Evolutionary conservation across 225 moss, liverwort and hornwort genomes (phyloP), one percentile per base, ranked within the genome.

Genomic region (Sphagnum tenellum): DNA sequence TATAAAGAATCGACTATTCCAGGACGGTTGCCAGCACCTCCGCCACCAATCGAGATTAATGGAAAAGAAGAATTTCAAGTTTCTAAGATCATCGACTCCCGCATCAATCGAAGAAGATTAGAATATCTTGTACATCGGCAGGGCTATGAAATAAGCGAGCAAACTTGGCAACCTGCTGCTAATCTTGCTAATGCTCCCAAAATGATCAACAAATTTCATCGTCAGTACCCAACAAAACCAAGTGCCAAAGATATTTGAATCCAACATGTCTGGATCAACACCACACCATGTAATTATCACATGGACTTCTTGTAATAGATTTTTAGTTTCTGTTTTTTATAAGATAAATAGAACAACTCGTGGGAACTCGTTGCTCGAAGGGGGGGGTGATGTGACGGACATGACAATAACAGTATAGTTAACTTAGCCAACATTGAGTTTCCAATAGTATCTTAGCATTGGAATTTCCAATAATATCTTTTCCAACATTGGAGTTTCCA

Each of bases 181-280:
- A 67, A 67, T 67, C 13, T 67, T 3, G 47, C 9, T 8, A 67
- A 67, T n/a, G 66, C 66, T 6, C 66, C 56, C 7, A 9, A 67
- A 55, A 67, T 56, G 55, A 47, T 67, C 51, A 10, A 67, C 7
- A 47, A 67, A 48, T 67, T 67, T 61, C 45, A 7, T 56, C 47
- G 7, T 29, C 29, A 29, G 29, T 29, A 29, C 29, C 29, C 29
- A 29, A 29, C 29, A 29, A 53, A 53, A 53, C 53, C 53, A 53
- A 53, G 53, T 7, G 53, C 53, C 10, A 6, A 53, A 10, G 10
- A 53, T 53, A 10, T 53, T 29, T 29, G 29, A 29, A 29, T 29
- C 29, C 29, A 29, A 29, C 29, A 29, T 29, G 29, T 29, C 0
- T 29, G 29, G 29, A 29, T 29, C 29, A 29, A 29, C 29, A 29